These are phyloP conservation scores for Thermomucor indicae-seudaticae DNA, from an alignment of 371 early-diverging fungal species.

Conservation along the genomic window DNA sequence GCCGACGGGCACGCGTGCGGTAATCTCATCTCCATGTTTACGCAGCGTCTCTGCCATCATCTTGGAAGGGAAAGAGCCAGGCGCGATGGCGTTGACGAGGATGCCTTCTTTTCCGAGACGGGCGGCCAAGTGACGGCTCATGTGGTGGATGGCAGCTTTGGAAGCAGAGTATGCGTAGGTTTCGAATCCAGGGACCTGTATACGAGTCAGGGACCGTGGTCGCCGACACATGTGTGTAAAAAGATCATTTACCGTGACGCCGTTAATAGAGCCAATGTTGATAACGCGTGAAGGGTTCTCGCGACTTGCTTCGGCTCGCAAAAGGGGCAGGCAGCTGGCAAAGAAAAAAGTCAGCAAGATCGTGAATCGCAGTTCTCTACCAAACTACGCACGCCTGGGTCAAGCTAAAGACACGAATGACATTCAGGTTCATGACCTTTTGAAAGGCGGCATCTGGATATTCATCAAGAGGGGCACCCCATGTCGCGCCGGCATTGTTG, in stretches of 20 bases:
- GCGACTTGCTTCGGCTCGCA: conserved; percentile 62
- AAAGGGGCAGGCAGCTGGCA: conserved; percentile 61
- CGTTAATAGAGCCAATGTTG: conserved; percentile 75
- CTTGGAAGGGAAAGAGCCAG: conserved; percentile 84
- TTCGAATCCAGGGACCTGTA: conserved; percentile 50
- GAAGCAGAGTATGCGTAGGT: conserved; percentile 77
- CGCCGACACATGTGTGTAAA: conserved; percentile 47
- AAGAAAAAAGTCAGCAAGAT: not conserved
- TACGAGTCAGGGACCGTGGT: not conserved
- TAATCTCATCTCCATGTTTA: conserved; percentile 53
- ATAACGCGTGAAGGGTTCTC: conserved; percentile 59
- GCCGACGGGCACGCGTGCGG: conserved; percentile 59
- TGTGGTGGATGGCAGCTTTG: conserved; percentile 79
- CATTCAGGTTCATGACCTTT: conserved; percentile 86
- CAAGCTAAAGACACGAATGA: conserved; percentile 81
- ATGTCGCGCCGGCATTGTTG: conserved; percentile 86
- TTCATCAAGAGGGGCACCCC: conserved; percentile 57
- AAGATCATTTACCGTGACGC: conserved; percentile 43
- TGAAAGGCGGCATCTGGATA: conserved; percentile 71
- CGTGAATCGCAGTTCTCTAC: not conserved
- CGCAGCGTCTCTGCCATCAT: conserved; percentile 85
- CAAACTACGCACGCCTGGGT: conserved; percentile 64
- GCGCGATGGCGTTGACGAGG: conserved; percentile 87
- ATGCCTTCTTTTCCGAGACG: conserved; percentile 64
- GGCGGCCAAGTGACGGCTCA: conserved; percentile 66